These are phyloP conservation scores for Cantharellus anzutake DNA, from an alignment of 768 basidiomycete species.

Conservation along the genomic window DNA sequence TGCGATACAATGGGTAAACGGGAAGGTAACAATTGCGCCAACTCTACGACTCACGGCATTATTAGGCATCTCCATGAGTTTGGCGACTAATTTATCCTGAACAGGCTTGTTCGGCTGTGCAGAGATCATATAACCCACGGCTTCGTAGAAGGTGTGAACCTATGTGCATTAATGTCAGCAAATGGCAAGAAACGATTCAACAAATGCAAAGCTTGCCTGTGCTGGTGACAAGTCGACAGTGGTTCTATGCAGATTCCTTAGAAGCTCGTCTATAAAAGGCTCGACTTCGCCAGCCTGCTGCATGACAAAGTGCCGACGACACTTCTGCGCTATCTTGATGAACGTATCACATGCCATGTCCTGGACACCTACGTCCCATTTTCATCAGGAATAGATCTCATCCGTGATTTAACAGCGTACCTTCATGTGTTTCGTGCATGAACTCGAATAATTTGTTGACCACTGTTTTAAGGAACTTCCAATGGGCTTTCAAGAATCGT, in stretches of 20 bases:
- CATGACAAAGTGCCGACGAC: constrained; percentile 94
- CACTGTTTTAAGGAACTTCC: constrained; percentile 99
- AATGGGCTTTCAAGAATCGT: constrained; percentile 97
- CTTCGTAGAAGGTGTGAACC: constrained; percentile 97
- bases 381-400: not conserved
- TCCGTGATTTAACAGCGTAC: constrained; percentile 20
- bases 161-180: constrained; percentile 12
- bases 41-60: constrained; percentile 48
- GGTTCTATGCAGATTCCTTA: constrained; percentile 78
- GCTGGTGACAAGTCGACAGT: constrained; percentile 88
- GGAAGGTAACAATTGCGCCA: not conserved
- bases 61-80: constrained; percentile 94
- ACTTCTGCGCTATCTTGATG: constrained; percentile 99
- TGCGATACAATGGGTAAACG: not conserved
- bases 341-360: constrained; percentile 99
- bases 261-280: constrained; percentile 94
- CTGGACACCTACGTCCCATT: constrained; percentile 54
- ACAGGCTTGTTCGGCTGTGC: constrained; percentile 95
- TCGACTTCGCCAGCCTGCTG: constrained; percentile 93
- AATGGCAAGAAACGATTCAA: not conserved
- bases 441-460: constrained; percentile 99
- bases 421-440: constrained; percentile 99
- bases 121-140: constrained; percentile 98
- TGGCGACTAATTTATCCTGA: constrained; percentile 86
- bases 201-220: constrained; percentile 25